These are phyloP conservation scores for Hortaea werneckii DNA, from an alignment of 2,329 filamentous ascomycete genomes.

Conservation along the genomic window DNA sequence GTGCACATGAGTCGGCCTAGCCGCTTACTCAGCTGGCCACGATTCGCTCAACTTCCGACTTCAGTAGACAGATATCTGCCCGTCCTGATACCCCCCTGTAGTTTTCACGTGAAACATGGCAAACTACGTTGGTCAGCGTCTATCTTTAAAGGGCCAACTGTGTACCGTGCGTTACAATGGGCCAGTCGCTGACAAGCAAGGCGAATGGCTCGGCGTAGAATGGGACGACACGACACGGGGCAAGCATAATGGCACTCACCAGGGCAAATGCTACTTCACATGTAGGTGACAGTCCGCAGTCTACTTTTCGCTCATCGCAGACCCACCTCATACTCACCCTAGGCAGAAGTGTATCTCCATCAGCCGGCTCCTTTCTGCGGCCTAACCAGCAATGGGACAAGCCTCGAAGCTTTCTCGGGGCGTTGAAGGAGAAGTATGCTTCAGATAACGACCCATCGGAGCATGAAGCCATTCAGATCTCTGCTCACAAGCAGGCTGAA, in stretches of 20 bases:
- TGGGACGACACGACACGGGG: conserved; percentile 84
- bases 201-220: conserved; percentile 86
- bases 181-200: conserved; percentile 61
- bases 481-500: conserved; percentile 68
- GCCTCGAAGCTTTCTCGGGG: conserved; percentile 65
- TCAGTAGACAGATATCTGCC: no score
- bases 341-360: conserved; percentile 56
- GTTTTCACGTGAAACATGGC: no score
- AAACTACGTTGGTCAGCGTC: conserved; percentile 51
- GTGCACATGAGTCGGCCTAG: no score
- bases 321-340: conserved; percentile 19
- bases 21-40: no score
- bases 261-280: conserved; percentile 68
- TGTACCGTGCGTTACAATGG: conserved; percentile 85
- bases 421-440: conserved; percentile 75
- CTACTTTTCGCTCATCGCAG: conserved; percentile 3
- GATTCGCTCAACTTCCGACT: no score
- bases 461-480: conserved; percentile 54
- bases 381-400: conserved; percentile 60
- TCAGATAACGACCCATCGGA: conserved; percentile 25
- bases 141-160: conserved; percentile 65
- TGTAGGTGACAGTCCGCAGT: no score
- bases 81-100: no score
- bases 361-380: conserved; percentile 77
- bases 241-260: conserved; percentile 81